phyloP scores from a whole-genome alignment of 352 stramenopile genomes.

The Pythium rhizo-oryzae region DNA sequence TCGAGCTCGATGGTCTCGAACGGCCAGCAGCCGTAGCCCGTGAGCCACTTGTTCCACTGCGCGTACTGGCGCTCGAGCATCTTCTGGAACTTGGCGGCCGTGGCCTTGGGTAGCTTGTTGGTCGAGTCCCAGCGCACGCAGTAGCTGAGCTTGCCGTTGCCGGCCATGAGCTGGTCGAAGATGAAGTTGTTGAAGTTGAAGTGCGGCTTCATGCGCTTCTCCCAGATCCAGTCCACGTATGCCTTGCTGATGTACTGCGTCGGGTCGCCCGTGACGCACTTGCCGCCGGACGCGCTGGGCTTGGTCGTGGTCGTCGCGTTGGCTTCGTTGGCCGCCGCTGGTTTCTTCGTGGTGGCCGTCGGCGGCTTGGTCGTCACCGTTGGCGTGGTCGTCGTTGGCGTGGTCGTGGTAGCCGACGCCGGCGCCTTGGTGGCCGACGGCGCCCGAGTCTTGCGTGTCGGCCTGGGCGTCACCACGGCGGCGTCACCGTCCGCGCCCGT shows the following conservation, averaged over 20 bases:
- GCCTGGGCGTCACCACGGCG: neutral
- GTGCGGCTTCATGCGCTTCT: slow-evolving; percentile 29
- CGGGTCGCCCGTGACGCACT: slow-evolving; percentile 29
- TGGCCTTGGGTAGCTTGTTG: slow-evolving; percentile 40
- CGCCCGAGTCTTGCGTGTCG: neutral
- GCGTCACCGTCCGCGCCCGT: neutral
- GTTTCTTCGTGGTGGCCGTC: neutral
- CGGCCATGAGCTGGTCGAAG: slow-evolving; percentile 48
- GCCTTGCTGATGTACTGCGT: slow-evolving; percentile 33
- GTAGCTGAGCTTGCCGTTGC: slow-evolving; percentile 48
- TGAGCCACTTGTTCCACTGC: slow-evolving; percentile 43
- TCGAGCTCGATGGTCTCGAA: slow-evolving; percentile 42
- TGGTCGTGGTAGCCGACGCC: neutral
- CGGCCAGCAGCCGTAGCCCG: slow-evolving; percentile 43
- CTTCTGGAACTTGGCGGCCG: slow-evolving; percentile 46
- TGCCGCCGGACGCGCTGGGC: slow-evolving; percentile 4
- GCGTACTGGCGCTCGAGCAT: slow-evolving; percentile 47
- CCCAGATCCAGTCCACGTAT: slow-evolving; percentile 32
- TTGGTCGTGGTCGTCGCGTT: neutral
- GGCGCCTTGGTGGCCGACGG: neutral
- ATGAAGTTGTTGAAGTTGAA: slow-evolving; percentile 32
- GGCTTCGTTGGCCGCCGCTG: neutral
- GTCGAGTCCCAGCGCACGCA: slow-evolving; percentile 56
- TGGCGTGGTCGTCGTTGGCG: neutral
- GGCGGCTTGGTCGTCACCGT: slow-evolving; percentile 2